Base-by-base conservation (phyloP, 2,329 filamentous ascomycete genomes). In the Ramularia endophylla region DNA sequence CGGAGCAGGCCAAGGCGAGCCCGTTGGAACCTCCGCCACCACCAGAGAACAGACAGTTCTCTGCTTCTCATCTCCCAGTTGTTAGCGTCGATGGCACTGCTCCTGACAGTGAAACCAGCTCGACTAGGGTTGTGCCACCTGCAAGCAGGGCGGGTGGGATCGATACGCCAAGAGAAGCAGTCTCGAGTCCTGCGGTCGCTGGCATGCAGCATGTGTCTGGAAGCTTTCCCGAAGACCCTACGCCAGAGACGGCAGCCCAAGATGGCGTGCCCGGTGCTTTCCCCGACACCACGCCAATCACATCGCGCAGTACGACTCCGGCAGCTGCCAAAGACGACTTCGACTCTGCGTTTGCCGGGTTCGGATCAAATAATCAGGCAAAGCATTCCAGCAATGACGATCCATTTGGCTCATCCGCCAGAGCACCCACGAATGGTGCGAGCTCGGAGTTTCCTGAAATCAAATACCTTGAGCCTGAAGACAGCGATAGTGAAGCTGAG, bases 381-480 rank as follows among this genome's bases (percentile, higher is more conserved):
- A 52, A 51, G 29, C 54, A 56, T 5, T 45, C 46, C 15, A 41
- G 45, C 8, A 42, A 50, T 7, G 41, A 53, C 7, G 59, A 63
- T 42, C 57, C 60, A 0, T 63, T 63, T 35, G 35, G 73, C 72
- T 55, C 64, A 61, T 36, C 71, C 70, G 46, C 69, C 68, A 39
- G 72, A 69, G 44, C 49, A 43, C 16, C 53, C 37, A 36, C 41
- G 5, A 32, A 46, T 27, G 61, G 61, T 22, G 54, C 54, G 53
- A 45, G 58, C 18, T 53, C 54, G 27, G 92, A 97, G 60, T 97
- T 97, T 59, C 92, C 92, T 22, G 92, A 90, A 1, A 95, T 97
- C 46, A 81, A 83, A n/a, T 87, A 90, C 60, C 68, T 95, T 43
- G 83, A 85, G 47, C 75, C 80, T 20, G 84, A 89, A 43, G 86